Base-by-base conservation (phyloP, 2,329 filamentous ascomycete genomes). In the Corynespora cassiicola region DNA sequence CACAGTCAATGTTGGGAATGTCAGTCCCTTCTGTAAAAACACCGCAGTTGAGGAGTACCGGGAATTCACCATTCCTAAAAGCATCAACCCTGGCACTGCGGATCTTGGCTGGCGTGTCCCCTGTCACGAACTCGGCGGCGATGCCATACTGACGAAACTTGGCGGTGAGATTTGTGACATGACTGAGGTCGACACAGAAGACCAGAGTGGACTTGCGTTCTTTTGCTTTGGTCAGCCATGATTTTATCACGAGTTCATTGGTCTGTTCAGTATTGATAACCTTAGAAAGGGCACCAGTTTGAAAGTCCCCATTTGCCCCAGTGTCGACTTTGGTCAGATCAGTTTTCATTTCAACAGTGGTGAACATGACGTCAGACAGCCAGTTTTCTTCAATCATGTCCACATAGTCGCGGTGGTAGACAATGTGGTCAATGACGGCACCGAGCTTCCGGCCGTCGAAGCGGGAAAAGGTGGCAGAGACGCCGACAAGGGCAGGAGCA, bases 1-100 rank as follows among this genome's bases (percentile, higher is more conserved):
- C 82, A 61, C 94, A 97, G 71, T 99, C 94, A 51, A 99, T 88
- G 63, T 95, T 96, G 5, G 95, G 94, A 20, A 99, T 96, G 60
- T 99, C 94, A 1, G 94, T 99, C 2, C 94, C 94, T 72, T 99
- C 94, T 0, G 92, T 97, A 60, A 96, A 97, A 25, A 99, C 88
- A 7, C 91, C 91, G 61, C 94, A 97, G 64, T 99, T 99, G 34
- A 99, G 73, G 10, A 99, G 77, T 1, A 99, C 89, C 0, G 90
- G 89, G 47, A 88, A 97, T 27, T 90, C 80, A 6, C 84, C 80
- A 2, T 74, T 77, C 50, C 80, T 87, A 69, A 99, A 99, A 2
- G 81, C 81, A 20, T 88, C 84, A 2, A 99, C 76, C 1, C 82
- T 81, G 33, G 86, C 77, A 33, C 81, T 79, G 28, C 94, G 81